Base-by-base conservation (phyloP, 257 asterid species). In the Gentiana straminea region DNA sequence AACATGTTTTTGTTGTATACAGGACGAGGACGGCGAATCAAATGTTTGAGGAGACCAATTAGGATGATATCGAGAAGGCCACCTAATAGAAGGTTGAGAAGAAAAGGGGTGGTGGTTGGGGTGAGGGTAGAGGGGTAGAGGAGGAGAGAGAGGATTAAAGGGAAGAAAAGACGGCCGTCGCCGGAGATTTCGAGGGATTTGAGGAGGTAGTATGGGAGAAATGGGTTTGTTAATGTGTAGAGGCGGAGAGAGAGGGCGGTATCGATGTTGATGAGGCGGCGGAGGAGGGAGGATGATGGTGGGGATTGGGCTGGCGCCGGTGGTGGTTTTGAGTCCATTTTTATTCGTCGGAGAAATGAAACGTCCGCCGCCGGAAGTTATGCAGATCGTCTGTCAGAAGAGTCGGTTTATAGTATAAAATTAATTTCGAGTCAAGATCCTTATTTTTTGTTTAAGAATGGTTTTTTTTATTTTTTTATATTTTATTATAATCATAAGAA, bases 151-250 rank as follows among this genome's bases (percentile, higher is more conserved):
- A 89, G 72, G 47, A 67, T 54, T 51, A 84, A 8, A 41, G 96
- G 96, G 75, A 91, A 91, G 79, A 91, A 84, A 39, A 91, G 82
- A 64, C 87, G 84, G 58, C 98, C 98, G 52, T 91, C 96, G 76
- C 96, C 96, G 67, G 98, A 87, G 77, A 84, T 49, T 59, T 91
- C 96, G 41, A 91, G 89, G 73, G 81, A 66, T 70, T 91, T 91
- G 45, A 91, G 85, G 73, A 87, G 57, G 43, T 58, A 15, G 75
- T 67, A 75, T 33, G 98, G 98, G 66, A 91, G 68, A 55, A 81
- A 34, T n/a, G 95, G 89, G 44, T 81, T 79, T 58, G 85, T 79
- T 60, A 81, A 67, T 5, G 74, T 82, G 83, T 84, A 80, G 38
- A 87, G 77, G 8, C 75, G 79, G 75, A 70, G 89, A 63, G 98